Conservation (phyloP, 129 eudicot genomes). For the Solidago caesia region DNA sequence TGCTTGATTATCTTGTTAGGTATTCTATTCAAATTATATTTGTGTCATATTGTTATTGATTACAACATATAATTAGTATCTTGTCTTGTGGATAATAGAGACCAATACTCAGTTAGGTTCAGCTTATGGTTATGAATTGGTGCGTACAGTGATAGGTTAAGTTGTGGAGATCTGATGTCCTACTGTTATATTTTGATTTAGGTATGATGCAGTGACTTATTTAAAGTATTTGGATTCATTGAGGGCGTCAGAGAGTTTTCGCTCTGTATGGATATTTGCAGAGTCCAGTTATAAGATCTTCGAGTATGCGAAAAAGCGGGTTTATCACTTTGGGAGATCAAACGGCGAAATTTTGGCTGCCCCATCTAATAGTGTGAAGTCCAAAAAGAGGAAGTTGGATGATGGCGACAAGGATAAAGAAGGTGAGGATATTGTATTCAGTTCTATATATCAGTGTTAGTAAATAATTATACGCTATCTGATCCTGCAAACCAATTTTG, state of each 20-base stretch:
- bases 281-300: slow-evolving; percentile 94
- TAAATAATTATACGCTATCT: not conserved
- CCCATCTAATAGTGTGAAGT: slow-evolving; percentile 30
- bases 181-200: slow-evolving; percentile 25
- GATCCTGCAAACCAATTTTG: not conserved
- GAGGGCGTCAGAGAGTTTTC: slow-evolving; percentile 98
- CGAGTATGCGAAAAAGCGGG: slow-evolving; percentile 91
- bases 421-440: slow-evolving; percentile 31
- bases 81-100: slow-evolving; percentile 1
- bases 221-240: slow-evolving; percentile 92
- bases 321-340: slow-evolving; percentile 64
- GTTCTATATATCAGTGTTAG: not conserved
- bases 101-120: slow-evolving; percentile 1
- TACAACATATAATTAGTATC: not conserved
- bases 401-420: slow-evolving; percentile 47
- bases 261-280: slow-evolving; percentile 98
- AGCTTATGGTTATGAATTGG: not conserved
- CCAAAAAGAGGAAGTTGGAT: slow-evolving; percentile 71
- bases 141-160: not conserved
- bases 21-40: slow-evolving; percentile 19
- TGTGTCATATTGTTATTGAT: slow-evolving; percentile 1
- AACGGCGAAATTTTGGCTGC: slow-evolving; percentile 44
- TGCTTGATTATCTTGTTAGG: slow-evolving; percentile 95
- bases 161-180: not conserved
- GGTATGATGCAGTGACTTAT: slow-evolving; percentile 97